Evolutionary conservation across 768 basidiomycete genomes (phyloP).

Genomic region (Kwoniella botswanensis): DNA sequence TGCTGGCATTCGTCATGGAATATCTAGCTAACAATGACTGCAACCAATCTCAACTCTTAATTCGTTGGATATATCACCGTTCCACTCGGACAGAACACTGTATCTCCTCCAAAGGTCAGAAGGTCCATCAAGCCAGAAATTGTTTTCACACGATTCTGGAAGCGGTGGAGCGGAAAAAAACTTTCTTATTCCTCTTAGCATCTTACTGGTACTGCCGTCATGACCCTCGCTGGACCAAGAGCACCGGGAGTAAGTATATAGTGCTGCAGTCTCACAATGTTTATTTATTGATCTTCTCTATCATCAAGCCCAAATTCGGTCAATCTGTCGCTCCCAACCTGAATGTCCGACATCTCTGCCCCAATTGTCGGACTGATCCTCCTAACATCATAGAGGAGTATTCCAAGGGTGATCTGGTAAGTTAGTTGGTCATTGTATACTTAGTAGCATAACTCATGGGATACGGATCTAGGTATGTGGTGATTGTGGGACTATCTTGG

Average conservation of each 20-base stretch:
- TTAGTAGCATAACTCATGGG: neutral
- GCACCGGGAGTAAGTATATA: conserved; percentile 32
- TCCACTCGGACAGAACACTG: too few relatives aligned
- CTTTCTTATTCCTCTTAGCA: neutral
- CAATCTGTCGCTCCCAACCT: conserved; percentile 53
- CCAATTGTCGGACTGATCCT: conserved; percentile 90
- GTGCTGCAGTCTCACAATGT: too few relatives aligned
- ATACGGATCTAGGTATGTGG: conserved; percentile 50
- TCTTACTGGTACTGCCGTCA: neutral
- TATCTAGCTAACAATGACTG: too few relatives aligned
- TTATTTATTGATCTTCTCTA: neutral
- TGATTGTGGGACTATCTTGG: conserved; percentile 75
- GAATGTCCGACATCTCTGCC: conserved; percentile 69
- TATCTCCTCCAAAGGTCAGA: too few relatives aligned
- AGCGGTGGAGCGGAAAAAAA: too few relatives aligned
- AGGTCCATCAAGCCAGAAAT: neutral
- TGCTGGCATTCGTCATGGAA: too few relatives aligned
- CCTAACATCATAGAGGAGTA: conserved; percentile 97
- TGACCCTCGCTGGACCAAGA: conserved; percentile 40
- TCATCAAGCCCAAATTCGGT: conserved; percentile 41
- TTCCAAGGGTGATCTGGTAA: conserved; percentile 95
- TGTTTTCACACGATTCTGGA: conserved; percentile 13
- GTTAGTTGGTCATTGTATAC: conserved; percentile 54
- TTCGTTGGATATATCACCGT: too few relatives aligned
- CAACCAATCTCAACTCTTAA: too few relatives aligned